Evolutionary conservation across 2,329 filamentous ascomycete species (phyloP).

Genomic region (Colletotrichum zoysiae): DNA sequence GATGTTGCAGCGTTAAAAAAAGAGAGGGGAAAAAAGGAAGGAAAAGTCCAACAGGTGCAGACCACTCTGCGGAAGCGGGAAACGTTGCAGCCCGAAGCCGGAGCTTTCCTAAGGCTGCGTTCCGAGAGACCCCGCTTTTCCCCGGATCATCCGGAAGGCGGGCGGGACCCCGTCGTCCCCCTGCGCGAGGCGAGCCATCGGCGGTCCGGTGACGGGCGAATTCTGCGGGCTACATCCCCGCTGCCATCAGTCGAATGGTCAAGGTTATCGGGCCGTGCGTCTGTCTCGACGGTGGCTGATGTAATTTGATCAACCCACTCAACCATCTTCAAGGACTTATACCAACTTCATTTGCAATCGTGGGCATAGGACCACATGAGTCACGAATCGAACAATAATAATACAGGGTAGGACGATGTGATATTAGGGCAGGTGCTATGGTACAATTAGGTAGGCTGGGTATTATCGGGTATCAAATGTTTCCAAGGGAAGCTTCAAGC

Average conservation of each 20-base stretch:
- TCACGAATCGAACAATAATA: neutral
- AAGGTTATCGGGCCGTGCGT: neutral
- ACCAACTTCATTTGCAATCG: accelerated
- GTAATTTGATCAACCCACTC: neutral
- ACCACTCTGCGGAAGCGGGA: neutral
- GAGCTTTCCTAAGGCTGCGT: neutral
- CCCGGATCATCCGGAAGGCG: neutral
- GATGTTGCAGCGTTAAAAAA: neutral
- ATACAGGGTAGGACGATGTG: neutral
- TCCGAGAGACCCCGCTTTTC: neutral
- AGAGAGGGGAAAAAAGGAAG: no score
- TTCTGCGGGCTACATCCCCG: neutral
- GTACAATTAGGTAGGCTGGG: neutral
- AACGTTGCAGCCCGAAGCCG: slow-evolving; percentile 3
- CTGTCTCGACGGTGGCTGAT: neutral
- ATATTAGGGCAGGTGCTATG: slow-evolving; percentile 15
- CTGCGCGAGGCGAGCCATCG: no score
- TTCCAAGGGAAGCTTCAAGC: slow-evolving; percentile 5
- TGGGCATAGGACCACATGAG: neutral
- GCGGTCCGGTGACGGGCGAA: neutral
- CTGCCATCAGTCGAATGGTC: neutral
- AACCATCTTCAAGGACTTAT: no score
- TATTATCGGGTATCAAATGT: slow-evolving; percentile 22
- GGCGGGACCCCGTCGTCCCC: neutral
- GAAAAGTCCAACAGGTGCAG: neutral